These are phyloP conservation scores for Yamadazyma sp. DNA, from an alignment of 1,139 yeast species.

Conservation along the genomic window DNA sequence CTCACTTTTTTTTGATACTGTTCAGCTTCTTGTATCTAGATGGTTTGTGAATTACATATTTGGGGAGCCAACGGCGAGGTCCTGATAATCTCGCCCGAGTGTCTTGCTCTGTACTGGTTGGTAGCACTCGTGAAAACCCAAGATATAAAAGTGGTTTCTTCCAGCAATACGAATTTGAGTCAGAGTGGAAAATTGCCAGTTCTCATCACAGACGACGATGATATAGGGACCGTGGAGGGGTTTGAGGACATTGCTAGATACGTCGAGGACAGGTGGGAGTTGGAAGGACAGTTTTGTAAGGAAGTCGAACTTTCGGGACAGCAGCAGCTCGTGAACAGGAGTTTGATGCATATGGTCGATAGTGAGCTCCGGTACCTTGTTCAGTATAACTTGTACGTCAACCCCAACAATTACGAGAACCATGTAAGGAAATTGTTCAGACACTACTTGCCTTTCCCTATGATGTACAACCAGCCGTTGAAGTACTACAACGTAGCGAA, in stretches of 20 bases:
- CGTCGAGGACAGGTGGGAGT: conserved; percentile 21
- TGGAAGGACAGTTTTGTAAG: neutral
- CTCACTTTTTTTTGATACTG: neutral
- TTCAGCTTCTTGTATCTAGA: too few species aligned
- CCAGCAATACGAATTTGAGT: conserved; percentile 61
- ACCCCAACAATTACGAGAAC: conserved; percentile 61
- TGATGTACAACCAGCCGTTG: conserved; percentile 80
- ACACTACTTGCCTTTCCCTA: conserved; percentile 69
- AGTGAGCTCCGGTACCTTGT: conserved; percentile 50
- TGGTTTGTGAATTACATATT: conserved; percentile 46
- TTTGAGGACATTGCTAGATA: conserved; percentile 44
- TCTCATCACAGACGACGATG: conserved; percentile 32
- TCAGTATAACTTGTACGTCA: conserved; percentile 61
- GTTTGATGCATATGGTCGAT: conserved; percentile 31
- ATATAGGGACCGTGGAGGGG: conserved; percentile 41
- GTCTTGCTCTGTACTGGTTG: conserved; percentile 40
- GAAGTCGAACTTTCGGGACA: neutral
- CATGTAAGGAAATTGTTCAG: conserved; percentile 64
- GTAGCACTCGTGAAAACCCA: conserved; percentile 13
- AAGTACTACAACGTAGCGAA: conserved; percentile 51
- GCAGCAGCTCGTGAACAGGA: conserved; percentile 22
- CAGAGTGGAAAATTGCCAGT: conserved; percentile 57
- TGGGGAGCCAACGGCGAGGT: conserved; percentile 50
- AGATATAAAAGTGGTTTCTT: conserved; percentile 40
- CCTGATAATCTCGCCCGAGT: conserved; percentile 42